phyloP scores from a whole-genome alignment of 495 filamentous ascomycete species.

The Penicillium steckii region DNA sequence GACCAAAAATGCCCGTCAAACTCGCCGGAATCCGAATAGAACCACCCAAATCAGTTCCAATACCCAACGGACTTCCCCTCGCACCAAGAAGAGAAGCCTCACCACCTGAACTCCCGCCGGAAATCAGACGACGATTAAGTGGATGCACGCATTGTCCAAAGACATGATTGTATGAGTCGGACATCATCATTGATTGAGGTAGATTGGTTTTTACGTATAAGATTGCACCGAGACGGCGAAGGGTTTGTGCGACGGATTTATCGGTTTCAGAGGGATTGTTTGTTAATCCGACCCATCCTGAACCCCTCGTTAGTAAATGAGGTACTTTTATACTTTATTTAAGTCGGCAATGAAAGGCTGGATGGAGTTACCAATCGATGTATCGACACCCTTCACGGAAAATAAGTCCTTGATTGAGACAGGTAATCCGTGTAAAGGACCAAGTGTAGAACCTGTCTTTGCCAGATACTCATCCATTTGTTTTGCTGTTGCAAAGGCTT shows the following conservation, averaged over 20 bases:
- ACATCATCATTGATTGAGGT: constrained; percentile 62
- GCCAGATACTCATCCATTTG: constrained; percentile 42
- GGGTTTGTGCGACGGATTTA: constrained; percentile 29
- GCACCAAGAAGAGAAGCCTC: constrained; percentile 63
- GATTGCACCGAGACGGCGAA: constrained; percentile 46
- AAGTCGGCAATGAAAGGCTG: neutral
- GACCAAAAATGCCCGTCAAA: constrained; percentile 61
- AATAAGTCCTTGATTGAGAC: constrained; percentile 69
- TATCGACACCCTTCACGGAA: constrained; percentile 55
- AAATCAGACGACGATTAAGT: constrained; percentile 52
- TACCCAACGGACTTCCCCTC: constrained; percentile 59
- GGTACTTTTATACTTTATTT: neutral
- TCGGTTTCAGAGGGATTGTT: constrained; percentile 29
- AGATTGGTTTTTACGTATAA: constrained; percentile 65
- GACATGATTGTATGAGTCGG: constrained; percentile 42
- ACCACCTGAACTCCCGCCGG: constrained; percentile 65
- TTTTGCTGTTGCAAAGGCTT: constrained; percentile 40
- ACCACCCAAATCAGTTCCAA: constrained; percentile 69
- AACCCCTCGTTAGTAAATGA: neutral
- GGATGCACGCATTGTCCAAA: constrained; percentile 56
- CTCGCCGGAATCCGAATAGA: constrained; percentile 66
- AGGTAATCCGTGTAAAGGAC: constrained; percentile 67
- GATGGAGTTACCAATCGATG: constrained; percentile 36
- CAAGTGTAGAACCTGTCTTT: constrained; percentile 43
- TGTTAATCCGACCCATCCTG: constrained; percentile 39